Conservation (phyloP, 192 early-diverging fungal genomes). For the Coemansia sp. region DNA sequence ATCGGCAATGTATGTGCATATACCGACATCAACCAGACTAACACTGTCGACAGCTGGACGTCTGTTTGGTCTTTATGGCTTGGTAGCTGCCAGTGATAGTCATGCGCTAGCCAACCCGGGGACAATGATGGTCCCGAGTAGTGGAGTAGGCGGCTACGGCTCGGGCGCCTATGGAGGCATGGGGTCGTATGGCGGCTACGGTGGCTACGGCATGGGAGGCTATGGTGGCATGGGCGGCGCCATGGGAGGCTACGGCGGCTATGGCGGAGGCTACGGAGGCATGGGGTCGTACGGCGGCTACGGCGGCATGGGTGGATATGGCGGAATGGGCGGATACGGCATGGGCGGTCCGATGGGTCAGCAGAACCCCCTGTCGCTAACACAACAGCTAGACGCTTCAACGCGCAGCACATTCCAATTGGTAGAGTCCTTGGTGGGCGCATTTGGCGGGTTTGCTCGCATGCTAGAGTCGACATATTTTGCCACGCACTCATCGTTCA, state of each 20-base stretch:
- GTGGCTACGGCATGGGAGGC: constrained; percentile 45
- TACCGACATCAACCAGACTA: not conserved
- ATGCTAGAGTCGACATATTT: constrained; percentile 99
- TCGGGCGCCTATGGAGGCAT: constrained; percentile 54
- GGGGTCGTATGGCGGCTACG: constrained; percentile 23
- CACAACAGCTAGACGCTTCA: constrained; percentile 87
- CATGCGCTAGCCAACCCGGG: constrained; percentile 6
- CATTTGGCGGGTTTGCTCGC: constrained; percentile 96
- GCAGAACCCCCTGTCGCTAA: constrained; percentile 59
- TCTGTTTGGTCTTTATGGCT: not conserved
- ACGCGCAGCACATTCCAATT: constrained; percentile 92
- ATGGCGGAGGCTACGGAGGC: constrained; percentile 41
- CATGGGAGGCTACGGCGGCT: constrained; percentile 44
- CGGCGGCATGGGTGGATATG: constrained; percentile 57
- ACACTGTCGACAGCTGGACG: not conserved
- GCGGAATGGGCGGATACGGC: constrained; percentile 56
- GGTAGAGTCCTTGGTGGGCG: constrained; percentile 91
- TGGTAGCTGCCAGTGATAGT: constrained; percentile 3
- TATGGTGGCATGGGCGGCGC: constrained; percentile 56
- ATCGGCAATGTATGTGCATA: not conserved
- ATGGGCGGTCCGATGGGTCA: constrained; percentile 70
- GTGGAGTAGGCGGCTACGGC: constrained; percentile 22
- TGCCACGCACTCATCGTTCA: constrained; percentile 90
- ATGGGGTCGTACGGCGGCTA: constrained; percentile 62
- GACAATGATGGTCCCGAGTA: constrained; percentile 4